Evolutionary conservation across 2,329 filamentous ascomycete genomes (phyloP).

Genomic region (Pseudonectria buxi): DNA sequence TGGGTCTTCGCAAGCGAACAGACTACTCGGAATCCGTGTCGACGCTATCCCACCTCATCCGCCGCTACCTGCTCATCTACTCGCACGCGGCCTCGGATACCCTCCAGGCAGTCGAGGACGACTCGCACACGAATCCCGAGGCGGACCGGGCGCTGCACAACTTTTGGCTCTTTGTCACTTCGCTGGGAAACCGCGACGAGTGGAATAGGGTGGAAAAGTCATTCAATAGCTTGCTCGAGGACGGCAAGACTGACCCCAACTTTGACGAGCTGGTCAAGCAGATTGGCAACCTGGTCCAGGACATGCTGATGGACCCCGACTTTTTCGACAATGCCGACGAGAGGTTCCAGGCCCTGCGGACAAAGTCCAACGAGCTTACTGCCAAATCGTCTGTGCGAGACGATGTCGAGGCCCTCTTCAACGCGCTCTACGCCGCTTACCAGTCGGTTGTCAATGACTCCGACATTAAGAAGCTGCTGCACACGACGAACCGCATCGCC

Average conservation of each 20-base stretch:
- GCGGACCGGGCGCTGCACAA: slow-evolving; percentile 70
- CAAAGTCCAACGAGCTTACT: slow-evolving; percentile 55
- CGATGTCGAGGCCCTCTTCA: slow-evolving; percentile 66
- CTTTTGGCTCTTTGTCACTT: slow-evolving; percentile 73
- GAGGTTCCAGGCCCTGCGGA: slow-evolving; percentile 44
- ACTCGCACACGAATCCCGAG: slow-evolving; percentile 66
- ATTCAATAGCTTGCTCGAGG: slow-evolving; percentile 64
- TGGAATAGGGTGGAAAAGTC: slow-evolving; percentile 70
- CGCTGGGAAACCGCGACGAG: slow-evolving; percentile 65
- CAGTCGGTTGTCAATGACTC: slow-evolving; percentile 63
- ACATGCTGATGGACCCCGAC: slow-evolving; percentile 75
- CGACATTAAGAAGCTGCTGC: slow-evolving; percentile 62
- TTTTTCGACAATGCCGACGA: slow-evolving; percentile 72
- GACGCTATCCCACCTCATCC: slow-evolving; percentile 65
- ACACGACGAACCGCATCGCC: slow-evolving; percentile 61
- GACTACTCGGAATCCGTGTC: slow-evolving; percentile 87
- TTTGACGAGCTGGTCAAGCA: slow-evolving; percentile 74
- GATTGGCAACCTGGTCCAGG: slow-evolving; percentile 66
- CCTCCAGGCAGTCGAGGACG: slow-evolving; percentile 58
- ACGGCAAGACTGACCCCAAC: slow-evolving; percentile 70
- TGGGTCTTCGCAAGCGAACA: slow-evolving; percentile 64
- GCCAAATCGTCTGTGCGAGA: slow-evolving; percentile 61
- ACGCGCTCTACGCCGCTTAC: slow-evolving; percentile 61
- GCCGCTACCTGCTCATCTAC: slow-evolving; percentile 72
- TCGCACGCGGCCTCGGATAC: slow-evolving; percentile 65